Conservation (phyloP, 192 early-diverging fungal genomes). For the Coemansia sp. region DNA sequence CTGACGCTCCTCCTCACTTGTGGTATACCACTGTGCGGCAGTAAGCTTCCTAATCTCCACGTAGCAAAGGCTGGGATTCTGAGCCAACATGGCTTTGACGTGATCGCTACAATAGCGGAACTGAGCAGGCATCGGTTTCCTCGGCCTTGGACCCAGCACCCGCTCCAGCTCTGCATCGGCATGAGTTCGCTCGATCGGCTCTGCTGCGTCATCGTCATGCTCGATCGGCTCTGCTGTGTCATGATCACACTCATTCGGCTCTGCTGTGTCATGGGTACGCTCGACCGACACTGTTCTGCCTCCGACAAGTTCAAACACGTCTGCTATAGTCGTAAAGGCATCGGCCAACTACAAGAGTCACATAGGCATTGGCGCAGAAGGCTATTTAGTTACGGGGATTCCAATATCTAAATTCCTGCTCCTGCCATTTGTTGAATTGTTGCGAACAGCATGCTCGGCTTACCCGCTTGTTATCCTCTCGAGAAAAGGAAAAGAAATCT, state of each 20-base stretch:
- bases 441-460: not conserved
- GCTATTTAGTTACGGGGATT: not conserved
- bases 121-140: not conserved
- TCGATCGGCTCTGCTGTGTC: too few species aligned
- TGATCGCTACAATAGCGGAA: not conserved
- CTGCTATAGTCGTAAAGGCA: not conserved
- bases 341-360: slow-evolving; percentile 1
- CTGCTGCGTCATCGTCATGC: too few species aligned
- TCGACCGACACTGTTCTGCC: not conserved
- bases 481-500: not conserved
- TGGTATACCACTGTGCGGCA: not conserved
- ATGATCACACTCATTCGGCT: not conserved
- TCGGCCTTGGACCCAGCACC: not conserved
- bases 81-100: not conserved
- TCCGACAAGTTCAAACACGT: not conserved
- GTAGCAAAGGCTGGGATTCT: not conserved
- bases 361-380: not conserved
- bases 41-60: not conserved
- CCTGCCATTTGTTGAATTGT: not conserved
- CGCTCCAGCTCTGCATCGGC: not conserved
- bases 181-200: too few species aligned
- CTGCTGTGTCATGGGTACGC: not conserved
- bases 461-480: not conserved
- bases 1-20: not conserved
- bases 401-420: not conserved